Percentiles rank a stretch among this genome's conserved stretches.
These are phyloP conservation scores for Tricholoma matsutake DNA, from an alignment of 768 basidiomycete species.

Conservation along the genomic window DNA sequence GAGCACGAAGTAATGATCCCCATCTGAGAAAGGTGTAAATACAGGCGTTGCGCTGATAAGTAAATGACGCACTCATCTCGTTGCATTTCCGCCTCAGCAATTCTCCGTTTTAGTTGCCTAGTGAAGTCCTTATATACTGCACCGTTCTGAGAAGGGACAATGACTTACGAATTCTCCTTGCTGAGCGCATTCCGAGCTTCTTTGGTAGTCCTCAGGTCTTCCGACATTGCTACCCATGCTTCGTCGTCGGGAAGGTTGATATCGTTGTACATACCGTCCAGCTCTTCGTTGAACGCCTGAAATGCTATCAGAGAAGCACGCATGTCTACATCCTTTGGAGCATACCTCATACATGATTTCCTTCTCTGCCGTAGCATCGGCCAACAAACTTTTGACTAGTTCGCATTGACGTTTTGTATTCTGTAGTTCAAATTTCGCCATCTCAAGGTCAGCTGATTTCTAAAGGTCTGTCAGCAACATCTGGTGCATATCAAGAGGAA, in stretches of 20 bases:
- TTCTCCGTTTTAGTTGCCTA: slow-evolving; percentile 66
- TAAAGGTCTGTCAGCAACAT: slow-evolving; percentile 20
- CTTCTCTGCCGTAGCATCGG: slow-evolving; percentile 80
- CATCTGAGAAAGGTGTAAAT: slow-evolving; percentile 45
- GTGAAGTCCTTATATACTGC: not conserved
- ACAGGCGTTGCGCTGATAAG: slow-evolving; percentile 1
- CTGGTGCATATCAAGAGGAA: not conserved
- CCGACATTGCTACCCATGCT: slow-evolving; percentile 75
- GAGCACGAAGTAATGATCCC: slow-evolving; percentile 55
- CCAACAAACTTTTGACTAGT: slow-evolving; percentile 71
- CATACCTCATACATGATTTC: slow-evolving; percentile 89
- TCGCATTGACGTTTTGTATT: slow-evolving; percentile 73
- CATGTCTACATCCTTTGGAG: not conserved
- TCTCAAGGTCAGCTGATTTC: slow-evolving; percentile 64
- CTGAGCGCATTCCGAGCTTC: slow-evolving; percentile 68
- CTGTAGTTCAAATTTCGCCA: slow-evolving; percentile 59
- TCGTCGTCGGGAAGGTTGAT: slow-evolving; percentile 78
- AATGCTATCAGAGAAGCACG: not conserved
- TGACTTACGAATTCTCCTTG: slow-evolving; percentile 77
- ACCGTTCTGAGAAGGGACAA: not conserved
- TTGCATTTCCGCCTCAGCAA: slow-evolving; percentile 71
- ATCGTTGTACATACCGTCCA: slow-evolving; percentile 89
- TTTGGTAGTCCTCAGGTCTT: slow-evolving; percentile 73
- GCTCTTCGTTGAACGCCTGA: slow-evolving; percentile 92
- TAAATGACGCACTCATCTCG: slow-evolving; percentile 66